These are phyloP conservation scores for Ustilago trichophora DNA, from an alignment of 1,284 basidiomycete genomes.

Conservation along the genomic window DNA sequence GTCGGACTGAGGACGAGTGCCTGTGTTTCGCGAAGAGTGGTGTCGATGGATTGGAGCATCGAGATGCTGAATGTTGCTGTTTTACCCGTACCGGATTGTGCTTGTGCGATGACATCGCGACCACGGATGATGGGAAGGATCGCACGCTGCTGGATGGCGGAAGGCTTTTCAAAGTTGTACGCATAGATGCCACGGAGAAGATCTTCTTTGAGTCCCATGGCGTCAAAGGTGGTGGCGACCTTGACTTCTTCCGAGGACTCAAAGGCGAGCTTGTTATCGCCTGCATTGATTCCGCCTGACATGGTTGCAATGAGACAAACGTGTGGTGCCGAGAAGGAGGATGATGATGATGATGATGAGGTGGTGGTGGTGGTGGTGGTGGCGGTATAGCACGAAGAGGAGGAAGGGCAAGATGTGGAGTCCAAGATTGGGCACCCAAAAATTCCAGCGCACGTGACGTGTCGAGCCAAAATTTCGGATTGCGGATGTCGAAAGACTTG, in stretches of 20 bases:
- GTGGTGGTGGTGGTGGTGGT: background rate
- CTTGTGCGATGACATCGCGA: slow-evolving; percentile 95
- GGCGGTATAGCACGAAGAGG: no score
- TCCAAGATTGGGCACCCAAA: no score
- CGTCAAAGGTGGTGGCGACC: slow-evolving; percentile 73
- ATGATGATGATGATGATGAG: no score
- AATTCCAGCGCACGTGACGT: slow-evolving; percentile 19
- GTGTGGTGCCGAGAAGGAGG: no score
- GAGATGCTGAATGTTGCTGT: slow-evolving; percentile 82
- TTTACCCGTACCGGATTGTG: slow-evolving; percentile 99
- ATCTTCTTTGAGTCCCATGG: slow-evolving; percentile 93
- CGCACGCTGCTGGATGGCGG: slow-evolving; percentile 60
- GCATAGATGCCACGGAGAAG: slow-evolving; percentile 96
- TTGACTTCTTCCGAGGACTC: slow-evolving; percentile 96
- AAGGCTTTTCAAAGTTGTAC: slow-evolving; percentile 73
- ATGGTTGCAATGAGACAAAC: no score
- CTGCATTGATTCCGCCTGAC: slow-evolving; percentile 54
- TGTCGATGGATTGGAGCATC: slow-evolving; percentile 84
- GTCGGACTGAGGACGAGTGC: slow-evolving; percentile 89
- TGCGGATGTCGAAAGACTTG: slow-evolving; percentile 4
- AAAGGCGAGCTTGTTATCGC: slow-evolving; percentile 80
- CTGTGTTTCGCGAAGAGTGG: slow-evolving; percentile 92
- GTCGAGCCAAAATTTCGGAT: slow-evolving; percentile 9
- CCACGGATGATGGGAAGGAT: slow-evolving; percentile 70
- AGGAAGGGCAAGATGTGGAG: no score